Base-by-base conservation (phyloP, 371 early-diverging fungal species). In the Lichtheimia ornata region DNA sequence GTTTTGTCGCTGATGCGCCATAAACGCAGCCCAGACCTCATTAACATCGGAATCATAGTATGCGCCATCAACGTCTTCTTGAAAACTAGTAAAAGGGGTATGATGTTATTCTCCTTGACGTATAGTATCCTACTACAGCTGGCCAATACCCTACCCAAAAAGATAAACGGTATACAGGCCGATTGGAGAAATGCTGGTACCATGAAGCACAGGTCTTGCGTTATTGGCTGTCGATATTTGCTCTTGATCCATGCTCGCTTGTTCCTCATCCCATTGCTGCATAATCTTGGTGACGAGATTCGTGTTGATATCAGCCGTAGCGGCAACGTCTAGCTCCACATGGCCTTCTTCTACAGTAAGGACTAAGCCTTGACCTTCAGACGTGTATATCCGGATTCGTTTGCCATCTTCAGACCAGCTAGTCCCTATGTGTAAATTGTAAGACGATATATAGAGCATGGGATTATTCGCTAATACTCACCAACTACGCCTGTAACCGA, bases 191-290 rank as follows among this genome's bases (percentile, higher is more conserved):
- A 20, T 9, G 13, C 14, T 47, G n/a, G 50, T 27, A 24, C 59
- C 53, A 27, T 30, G 50, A 15, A 59, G 6, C n/a, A 53, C 20
- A 3, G 60, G 49, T 7, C 15, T 15, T 3, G 54, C 42, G n/a
- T 54, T 51, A n/a, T 27, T 41, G 2, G 28, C 18, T 11, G 41
- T 27, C 3, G 18, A 24, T 20, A 45, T 6, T 7, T 53, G 41
- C 40, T 59, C 65, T n/a, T 43, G 24, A 43, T 64, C 65, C 40
- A 54, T 44, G 11, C 51, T 56, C 13, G 43, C 43, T 30, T 54
- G 44, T 30, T 59, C 59, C 18, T 59, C 49, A 13, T 35, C 24
- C 55, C 59, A 53, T 28, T 64, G 65, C 22, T 64, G 65, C 14
- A 35, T 59, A 5, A 50, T 49, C 43, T 59, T 59, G 18, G 25